Percentiles rank a stretch among this genome's conserved stretches.
Conservation (phyloP, 1,284 basidiomycete genomes). For the Ustilago bromivora region DNA sequence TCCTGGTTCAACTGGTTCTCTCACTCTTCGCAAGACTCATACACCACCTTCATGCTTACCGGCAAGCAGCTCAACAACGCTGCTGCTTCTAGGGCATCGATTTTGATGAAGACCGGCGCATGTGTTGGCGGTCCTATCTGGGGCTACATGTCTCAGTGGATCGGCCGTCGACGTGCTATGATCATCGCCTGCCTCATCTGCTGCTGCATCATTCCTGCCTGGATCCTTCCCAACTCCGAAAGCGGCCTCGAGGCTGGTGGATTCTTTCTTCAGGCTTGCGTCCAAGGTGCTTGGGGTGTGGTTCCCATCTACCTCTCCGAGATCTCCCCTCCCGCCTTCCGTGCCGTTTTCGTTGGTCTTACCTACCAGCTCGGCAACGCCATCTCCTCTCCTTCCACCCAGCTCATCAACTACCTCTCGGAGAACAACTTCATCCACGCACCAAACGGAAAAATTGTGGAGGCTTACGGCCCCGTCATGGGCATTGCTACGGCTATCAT, state of each 20-base stretch:
- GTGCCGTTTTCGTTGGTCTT: conserved; percentile 53
- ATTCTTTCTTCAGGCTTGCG: conserved; percentile 54
- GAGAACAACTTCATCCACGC: conserved; percentile 38
- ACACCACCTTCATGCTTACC: conserved; percentile 55
- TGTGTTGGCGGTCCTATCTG: conserved; percentile 54
- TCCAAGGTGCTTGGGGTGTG: conserved; percentile 58
- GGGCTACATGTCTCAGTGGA: conserved; percentile 57
- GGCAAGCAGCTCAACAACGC: conserved; percentile 46
- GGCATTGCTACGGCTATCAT: conserved; percentile 55
- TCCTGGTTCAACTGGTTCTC: conserved; percentile 48
- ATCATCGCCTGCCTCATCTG: conserved; percentile 36
- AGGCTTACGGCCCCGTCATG: conserved; percentile 59
- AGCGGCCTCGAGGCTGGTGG: conserved; percentile 53
- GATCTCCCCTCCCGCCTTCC: conserved; percentile 51
- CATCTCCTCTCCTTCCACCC: conserved; percentile 69
- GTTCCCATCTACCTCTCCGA: conserved; percentile 53
- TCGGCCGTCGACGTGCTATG: conserved; percentile 55
- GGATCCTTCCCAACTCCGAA: conserved; percentile 54
- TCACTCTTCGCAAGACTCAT: conserved; percentile 44
- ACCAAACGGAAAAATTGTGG: conserved; percentile 23
- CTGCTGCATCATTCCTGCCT: conserved; percentile 56
- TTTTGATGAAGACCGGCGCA: conserved; percentile 51
- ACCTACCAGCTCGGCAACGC: conserved; percentile 61
- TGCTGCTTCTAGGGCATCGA: conserved; percentile 49
- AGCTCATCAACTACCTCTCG: conserved; percentile 57